Percentiles rank a stretch among this genome's conserved stretches.
Evolutionary conservation across 768 basidiomycete species (phyloP).

Genomic region (Pleurotus giganteus): DNA sequence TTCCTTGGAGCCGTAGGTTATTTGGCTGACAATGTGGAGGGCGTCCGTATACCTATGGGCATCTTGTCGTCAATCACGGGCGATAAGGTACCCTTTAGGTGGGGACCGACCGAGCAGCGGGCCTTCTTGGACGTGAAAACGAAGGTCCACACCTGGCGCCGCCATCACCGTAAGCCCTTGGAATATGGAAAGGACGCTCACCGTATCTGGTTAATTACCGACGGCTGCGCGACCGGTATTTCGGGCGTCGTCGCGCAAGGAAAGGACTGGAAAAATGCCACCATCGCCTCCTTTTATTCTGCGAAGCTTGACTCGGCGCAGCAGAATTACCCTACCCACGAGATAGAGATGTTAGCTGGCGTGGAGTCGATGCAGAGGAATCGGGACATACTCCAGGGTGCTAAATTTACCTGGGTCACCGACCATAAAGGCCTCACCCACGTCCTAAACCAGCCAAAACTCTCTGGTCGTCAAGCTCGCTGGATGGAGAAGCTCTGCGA

Average conservation of each 20-base stretch:
- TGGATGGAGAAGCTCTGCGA: conserved; percentile 12
- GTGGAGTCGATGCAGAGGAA: conserved; percentile 11
- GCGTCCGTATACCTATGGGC: conserved; percentile 25
- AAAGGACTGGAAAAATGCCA: conserved; percentile 18
- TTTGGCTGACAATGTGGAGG: conserved; percentile 19
- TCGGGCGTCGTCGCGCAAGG: conserved; percentile 13
- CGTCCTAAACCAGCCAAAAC: conserved; percentile 8
- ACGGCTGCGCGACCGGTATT: conserved; percentile 19
- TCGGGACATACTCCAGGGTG: neutral
- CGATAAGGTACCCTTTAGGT: conserved; percentile 11
- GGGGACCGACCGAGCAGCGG: neutral
- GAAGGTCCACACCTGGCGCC: conserved; percentile 2
- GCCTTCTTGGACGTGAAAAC: conserved; percentile 27
- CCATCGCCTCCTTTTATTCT: conserved; percentile 26
- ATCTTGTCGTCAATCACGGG: conserved; percentile 16
- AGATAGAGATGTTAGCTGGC: conserved; percentile 19
- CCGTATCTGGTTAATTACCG: conserved; percentile 17
- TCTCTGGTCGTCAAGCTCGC: conserved; percentile 10
- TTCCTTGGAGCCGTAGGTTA: too few relatives aligned
- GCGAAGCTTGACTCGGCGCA: conserved; percentile 18
- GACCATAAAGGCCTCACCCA: conserved; percentile 12
- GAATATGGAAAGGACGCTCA: conserved; percentile 10
- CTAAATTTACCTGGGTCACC: conserved; percentile 5
- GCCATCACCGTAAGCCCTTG: conserved; percentile 9
- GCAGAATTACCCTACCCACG: too few relatives aligned